Conservation (phyloP, 164 flowering plant genomes). For the Macadamia integrifolia region DNA sequence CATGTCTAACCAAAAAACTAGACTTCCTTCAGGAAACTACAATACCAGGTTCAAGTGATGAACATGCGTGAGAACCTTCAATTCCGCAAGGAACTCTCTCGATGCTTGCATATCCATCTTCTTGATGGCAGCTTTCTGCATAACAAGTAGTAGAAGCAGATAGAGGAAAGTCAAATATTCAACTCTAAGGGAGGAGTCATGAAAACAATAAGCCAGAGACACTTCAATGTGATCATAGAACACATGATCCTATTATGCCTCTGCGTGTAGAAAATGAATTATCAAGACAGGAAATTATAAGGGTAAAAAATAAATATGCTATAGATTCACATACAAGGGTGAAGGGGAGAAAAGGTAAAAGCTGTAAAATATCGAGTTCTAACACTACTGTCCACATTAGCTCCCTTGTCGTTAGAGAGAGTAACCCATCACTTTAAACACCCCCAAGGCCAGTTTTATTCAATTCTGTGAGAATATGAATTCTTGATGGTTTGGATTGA, state of each 20-base stretch:
- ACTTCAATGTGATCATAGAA: neutral
- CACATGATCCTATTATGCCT: neutral
- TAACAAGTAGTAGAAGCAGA: conserved; percentile 1
- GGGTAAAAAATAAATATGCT: no score
- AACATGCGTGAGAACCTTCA: conserved; percentile 79
- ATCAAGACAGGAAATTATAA: neutral
- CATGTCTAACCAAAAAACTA: neutral
- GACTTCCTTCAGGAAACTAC: neutral
- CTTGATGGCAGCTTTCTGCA: conserved; percentile 91
- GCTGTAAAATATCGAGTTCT: neutral
- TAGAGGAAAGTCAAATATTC: neutral
- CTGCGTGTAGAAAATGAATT: neutral
- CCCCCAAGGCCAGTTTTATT: neutral
- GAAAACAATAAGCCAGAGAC: neutral
- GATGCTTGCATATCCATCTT: conserved; percentile 95
- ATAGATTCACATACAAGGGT: no score
- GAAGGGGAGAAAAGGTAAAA: neutral
- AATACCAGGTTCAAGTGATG: conserved; percentile 91
- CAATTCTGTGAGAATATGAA: neutral
- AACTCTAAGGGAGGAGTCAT: neutral
- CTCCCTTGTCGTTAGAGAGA: neutral
- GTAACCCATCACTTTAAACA: neutral
- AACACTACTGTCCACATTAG: neutral
- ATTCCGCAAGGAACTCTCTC: conserved; percentile 76
- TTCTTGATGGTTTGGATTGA: neutral